phyloP scores from a whole-genome alignment of 345 rosid species.

The Erysimum cheiranthoides region DNA sequence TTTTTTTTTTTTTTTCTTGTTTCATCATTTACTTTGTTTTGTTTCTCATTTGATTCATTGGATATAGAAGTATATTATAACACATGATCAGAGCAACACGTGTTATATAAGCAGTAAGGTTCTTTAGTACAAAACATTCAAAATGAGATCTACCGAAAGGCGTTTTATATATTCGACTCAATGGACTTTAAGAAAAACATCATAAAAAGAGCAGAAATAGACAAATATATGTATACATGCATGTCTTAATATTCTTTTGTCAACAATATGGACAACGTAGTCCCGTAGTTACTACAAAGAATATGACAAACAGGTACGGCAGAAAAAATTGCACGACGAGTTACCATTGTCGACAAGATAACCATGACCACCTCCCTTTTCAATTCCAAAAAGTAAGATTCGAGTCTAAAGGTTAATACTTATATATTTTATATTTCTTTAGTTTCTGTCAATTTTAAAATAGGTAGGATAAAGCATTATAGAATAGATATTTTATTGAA shows the following conservation, averaged over 20 bases:
- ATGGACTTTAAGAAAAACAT: slow-evolving; percentile 3
- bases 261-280: background rate
- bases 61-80: background rate
- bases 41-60: background rate
- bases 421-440: background rate
- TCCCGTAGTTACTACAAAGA: too few species aligned
- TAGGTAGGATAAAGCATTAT: background rate
- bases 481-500: background rate
- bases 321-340: slow-evolving; percentile 12
- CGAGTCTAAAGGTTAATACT: background rate
- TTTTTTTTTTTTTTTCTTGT: background rate
- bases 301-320: slow-evolving; percentile 37
- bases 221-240: background rate
- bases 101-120: slow-evolving; percentile 7
- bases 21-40: background rate
- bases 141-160: slow-evolving; percentile 33
- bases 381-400: background rate
- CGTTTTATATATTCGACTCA: slow-evolving; percentile 28
- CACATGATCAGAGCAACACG: slow-evolving; percentile 17
- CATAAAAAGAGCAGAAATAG: slow-evolving; percentile 4
- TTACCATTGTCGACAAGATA: slow-evolving; percentile 35
- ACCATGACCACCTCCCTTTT: slow-evolving; percentile 27
- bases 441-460: background rate
- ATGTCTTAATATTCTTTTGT: background rate
- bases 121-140: slow-evolving; percentile 11